Base-by-base conservation (phyloP, 495 filamentous ascomycete species). In the Penicillium simplicissimum region DNA sequence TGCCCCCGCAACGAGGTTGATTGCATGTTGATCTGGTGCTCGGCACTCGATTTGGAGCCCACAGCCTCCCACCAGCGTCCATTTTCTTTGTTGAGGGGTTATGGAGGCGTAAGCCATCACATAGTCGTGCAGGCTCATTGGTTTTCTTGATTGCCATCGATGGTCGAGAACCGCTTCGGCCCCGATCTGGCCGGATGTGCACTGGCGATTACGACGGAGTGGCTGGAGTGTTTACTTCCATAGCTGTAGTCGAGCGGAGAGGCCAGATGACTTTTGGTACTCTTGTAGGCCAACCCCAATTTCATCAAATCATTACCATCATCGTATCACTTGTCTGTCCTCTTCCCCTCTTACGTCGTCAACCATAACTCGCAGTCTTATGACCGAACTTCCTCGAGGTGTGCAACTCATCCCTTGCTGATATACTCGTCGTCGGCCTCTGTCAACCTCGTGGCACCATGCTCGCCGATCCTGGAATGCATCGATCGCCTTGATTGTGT, bases 381-480 rank as follows among this genome's bases (percentile, higher is more conserved):
- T 42, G 19, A 25, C 42, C 36, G 19, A 15, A 13, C 11, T 23
- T 19, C 7, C 14, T 42, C 10, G 37, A 19, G 37, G 7, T 14
- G 25, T 31, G 17, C 17, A 13, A 8, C n/a, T 34, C 10, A 13
- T 31, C 13, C 15, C 13, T 31, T 31, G 6, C 28, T 31, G 28
- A 31, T 31, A 31, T 5, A 34, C 14, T 35, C 33, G 31, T 42
- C 25, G 2, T 25, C 37, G 43, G 15, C 35, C 52, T 21, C 59
- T 61, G 61, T 60, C 62, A 63, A 62, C 42, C 69, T 55, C 69
- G 67, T 70, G 65, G 69, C 64, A 43, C 57, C 65, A 70, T 72
- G 69, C 60, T 70, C 34, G 64, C 54, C 69, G 67, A 69, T 71
- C 64, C 51, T 71, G 69, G 67, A 66, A 72, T 72, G 69, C 59